These are phyloP conservation scores for Metarhizium humberi DNA, from an alignment of 2,329 filamentous ascomycete genomes.

Conservation along the genomic window DNA sequence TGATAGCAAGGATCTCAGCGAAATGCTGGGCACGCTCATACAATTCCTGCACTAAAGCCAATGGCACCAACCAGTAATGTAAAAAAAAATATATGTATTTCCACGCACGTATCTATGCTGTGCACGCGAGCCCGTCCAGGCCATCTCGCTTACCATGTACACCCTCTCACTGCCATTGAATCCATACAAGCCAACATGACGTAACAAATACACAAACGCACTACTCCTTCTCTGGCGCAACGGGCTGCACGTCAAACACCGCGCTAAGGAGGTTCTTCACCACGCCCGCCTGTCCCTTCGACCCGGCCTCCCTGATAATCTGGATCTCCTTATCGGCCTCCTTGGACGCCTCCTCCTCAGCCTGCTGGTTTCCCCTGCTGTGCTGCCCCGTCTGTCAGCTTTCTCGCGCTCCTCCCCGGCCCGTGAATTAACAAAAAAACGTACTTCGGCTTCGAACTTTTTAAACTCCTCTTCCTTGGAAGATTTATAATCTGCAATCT, in stretches of 20 bases:
- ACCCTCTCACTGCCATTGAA: neutral
- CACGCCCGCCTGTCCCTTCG: conserved; percentile 71
- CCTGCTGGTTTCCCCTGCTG: conserved; percentile 75
- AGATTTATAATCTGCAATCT: conserved; percentile 86
- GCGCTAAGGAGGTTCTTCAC: conserved; percentile 74
- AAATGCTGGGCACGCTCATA: conserved; percentile 45
- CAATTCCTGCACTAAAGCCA: conserved; percentile 33
- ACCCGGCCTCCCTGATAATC: conserved; percentile 72
- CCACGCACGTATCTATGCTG: conserved; percentile 1
- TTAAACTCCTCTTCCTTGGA: conserved; percentile 92
- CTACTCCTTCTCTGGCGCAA: conserved; percentile 31
- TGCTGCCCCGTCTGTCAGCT: conserved; percentile 47
- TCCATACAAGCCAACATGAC: neutral
- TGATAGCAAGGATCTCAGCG: conserved; percentile 47
- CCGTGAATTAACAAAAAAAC: conserved; percentile 3
- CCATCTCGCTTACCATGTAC: neutral
- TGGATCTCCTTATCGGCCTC: conserved; percentile 71
- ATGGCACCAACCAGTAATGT: neutral
- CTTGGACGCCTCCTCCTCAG: conserved; percentile 71
- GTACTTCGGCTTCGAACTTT: conserved; percentile 71
- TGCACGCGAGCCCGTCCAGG: neutral
- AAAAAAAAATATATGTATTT: neutral
- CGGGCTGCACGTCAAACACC: conserved; percentile 76
- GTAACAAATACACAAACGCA: neutral
- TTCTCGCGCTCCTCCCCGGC: no score